phyloP scores from a whole-genome alignment of 2,329 filamentous ascomycete genomes.

The Fusarium algeriense region DNA sequence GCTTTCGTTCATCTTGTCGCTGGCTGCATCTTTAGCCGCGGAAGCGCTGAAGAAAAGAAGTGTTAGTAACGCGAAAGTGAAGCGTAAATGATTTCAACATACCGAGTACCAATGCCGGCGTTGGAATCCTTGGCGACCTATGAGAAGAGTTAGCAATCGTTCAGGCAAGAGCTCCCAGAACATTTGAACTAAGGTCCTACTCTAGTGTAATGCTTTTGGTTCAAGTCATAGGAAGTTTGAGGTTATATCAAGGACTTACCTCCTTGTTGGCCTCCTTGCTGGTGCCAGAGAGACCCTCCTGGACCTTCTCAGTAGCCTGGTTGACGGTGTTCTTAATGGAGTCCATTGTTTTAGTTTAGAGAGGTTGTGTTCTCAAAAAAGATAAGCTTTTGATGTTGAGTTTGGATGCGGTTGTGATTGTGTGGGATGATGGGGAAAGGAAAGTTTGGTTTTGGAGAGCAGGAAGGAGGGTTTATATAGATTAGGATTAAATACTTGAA shows the following conservation, averaged over 20 bases:
- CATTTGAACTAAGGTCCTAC: too few relatives aligned
- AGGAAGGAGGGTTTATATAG: conserved; percentile 41
- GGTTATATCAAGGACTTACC: not conserved
- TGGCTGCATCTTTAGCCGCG: conserved; percentile 62
- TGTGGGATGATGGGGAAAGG: conserved; percentile 20
- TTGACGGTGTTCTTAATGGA: conserved; percentile 72
- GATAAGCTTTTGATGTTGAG: conserved; percentile 17
- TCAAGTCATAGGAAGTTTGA: too few relatives aligned
- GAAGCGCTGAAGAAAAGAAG: conserved; percentile 53
- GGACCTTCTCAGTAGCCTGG: conserved; percentile 55
- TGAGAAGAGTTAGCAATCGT: not conserved
- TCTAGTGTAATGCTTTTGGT: too few relatives aligned
- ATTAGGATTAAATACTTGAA: not conserved
- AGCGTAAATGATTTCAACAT: conserved; percentile 33
- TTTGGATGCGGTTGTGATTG: conserved; percentile 18
- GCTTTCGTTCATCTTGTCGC: conserved; percentile 60
- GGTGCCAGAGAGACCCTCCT: conserved; percentile 66
- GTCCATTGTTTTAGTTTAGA: conserved; percentile 59
- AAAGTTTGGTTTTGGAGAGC: not conserved
- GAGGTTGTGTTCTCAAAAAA: conserved; percentile 2
- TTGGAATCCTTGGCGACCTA: conserved; percentile 71
- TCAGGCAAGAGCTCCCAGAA: not conserved
- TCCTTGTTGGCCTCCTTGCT: conserved; percentile 79
- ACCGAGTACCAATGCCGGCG: conserved; percentile 66
- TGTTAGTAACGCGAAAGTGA: not conserved